Evolutionary conservation across 177 flowering plant species (phyloP).

Genomic region (Tripterygium wilfordii): DNA sequence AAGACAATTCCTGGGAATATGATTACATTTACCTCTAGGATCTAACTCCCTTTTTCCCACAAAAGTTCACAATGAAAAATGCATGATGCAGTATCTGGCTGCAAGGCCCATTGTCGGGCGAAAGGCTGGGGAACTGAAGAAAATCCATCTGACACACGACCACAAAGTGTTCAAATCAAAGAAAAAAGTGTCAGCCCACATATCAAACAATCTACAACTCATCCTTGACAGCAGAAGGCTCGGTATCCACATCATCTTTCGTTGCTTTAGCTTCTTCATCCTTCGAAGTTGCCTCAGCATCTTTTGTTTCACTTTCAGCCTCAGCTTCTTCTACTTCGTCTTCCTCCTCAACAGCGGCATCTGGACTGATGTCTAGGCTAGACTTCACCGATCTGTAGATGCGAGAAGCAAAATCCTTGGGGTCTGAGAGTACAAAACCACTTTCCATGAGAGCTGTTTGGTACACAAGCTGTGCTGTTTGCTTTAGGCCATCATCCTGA

Average conservation of each 20-base stretch:
- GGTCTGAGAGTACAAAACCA: slow-evolving; percentile 70
- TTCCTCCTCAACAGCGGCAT: slow-evolving; percentile 76
- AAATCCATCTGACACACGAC: no score
- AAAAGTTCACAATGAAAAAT: no score
- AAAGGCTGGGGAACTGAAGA: no score
- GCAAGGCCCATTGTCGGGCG: no score
- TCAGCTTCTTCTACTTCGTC: slow-evolving; percentile 65
- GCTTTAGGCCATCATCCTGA: slow-evolving; percentile 72
- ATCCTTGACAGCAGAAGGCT: slow-evolving; percentile 34
- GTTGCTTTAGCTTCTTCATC: slow-evolving; percentile 17
- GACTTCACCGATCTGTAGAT: slow-evolving; percentile 73
- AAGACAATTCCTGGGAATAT: no score
- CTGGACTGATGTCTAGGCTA: slow-evolving; percentile 72
- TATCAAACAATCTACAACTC: slow-evolving; percentile 45
- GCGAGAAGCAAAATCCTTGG: slow-evolving; percentile 79
- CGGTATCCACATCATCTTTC: slow-evolving; percentile 9
- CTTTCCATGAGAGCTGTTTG: slow-evolving; percentile 96
- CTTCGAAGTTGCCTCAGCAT: slow-evolving; percentile 23
- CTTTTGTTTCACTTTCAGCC: slow-evolving; percentile 36
- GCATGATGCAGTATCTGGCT: no score
- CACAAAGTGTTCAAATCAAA: no score
- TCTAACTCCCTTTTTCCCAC: no score
- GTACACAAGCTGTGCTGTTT: slow-evolving; percentile 84
- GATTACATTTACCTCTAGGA: no score
- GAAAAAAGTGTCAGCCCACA: not conserved